phyloP scores from a whole-genome alignment of 2,329 filamentous ascomycete species.

The Cercospora brassicicola region DNA sequence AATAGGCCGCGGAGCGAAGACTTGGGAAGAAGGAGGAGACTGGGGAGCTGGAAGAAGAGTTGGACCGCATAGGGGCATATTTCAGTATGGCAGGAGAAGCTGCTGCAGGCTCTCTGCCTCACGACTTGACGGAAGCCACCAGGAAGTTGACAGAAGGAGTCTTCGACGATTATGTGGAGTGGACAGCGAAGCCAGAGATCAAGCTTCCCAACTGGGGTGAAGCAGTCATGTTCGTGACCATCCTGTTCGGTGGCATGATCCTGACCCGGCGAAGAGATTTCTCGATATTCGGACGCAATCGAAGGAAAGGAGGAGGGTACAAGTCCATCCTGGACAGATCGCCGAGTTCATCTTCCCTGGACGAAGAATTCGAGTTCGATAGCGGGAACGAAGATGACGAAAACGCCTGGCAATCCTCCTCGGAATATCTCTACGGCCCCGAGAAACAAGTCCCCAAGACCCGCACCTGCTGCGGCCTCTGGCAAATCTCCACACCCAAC shows the following conservation, averaged over 20 bases:
- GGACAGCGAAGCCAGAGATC: conserved; percentile 23
- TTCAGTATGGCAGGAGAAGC: conserved; percentile 12
- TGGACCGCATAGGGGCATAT: not conserved
- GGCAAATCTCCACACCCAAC: conserved; percentile 41
- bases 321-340: conserved; percentile 39
- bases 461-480: conserved; percentile 53
- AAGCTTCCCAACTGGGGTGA: conserved; percentile 26
- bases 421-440: conserved; percentile 33
- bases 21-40: not conserved
- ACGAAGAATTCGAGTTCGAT: conserved; percentile 43
- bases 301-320: conserved; percentile 26
- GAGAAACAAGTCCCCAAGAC: conserved; percentile 51
- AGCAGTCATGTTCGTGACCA: conserved; percentile 48
- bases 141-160: conserved; percentile 8
- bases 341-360: conserved; percentile 20
- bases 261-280: conserved; percentile 50
- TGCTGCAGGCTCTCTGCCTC: conserved; percentile 8
- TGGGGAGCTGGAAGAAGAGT: not conserved
- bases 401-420: not conserved
- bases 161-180: conserved; percentile 19
- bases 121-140: conserved; percentile 7
- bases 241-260: conserved; percentile 52
- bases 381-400: conserved; percentile 41
- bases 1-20: not conserved
- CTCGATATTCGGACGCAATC: conserved; percentile 42